These are phyloP conservation scores for Achlya hypogyna DNA, from an alignment of 352 stramenopile genomes.

Conservation along the genomic window DNA sequence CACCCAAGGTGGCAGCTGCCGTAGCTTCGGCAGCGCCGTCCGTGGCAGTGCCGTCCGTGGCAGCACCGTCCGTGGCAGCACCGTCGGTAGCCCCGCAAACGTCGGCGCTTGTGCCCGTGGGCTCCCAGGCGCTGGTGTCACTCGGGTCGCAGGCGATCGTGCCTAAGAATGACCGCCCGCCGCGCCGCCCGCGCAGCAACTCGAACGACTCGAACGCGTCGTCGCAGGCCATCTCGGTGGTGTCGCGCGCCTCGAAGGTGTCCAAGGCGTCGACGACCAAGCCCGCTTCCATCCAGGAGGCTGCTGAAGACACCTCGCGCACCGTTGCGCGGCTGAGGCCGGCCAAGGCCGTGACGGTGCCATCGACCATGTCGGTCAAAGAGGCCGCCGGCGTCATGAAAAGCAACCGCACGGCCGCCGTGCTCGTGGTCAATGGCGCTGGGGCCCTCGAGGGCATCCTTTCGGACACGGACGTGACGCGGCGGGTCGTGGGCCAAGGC, in stretches of 20 bases:
- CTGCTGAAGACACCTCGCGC: conserved; percentile 39
- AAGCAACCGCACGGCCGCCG: conserved; percentile 83
- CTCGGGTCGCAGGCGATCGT: not conserved
- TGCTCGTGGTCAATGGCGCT: conserved; percentile 83
- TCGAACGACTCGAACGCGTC: conserved; percentile 19
- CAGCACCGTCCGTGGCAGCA: not conserved
- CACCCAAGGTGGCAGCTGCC: not conserved
- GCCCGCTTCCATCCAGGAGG: conserved; percentile 6
- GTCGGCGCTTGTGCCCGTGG: not conserved
- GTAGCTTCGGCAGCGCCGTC: not conserved
- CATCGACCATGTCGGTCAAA: conserved; percentile 65
- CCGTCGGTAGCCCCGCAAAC: not conserved
- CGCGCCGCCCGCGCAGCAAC: conserved; percentile 5
- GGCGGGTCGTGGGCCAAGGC: conserved; percentile 67
- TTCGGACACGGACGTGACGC: conserved; percentile 86
- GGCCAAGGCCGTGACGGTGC: conserved; percentile 84
- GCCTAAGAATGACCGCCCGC: not conserved
- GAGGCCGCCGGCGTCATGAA: conserved; percentile 87
- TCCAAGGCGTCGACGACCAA: conserved; percentile 43
- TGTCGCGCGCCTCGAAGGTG: conserved; percentile 40
- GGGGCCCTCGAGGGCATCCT: conserved; percentile 91
- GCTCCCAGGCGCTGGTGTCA: not conserved
- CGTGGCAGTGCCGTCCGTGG: not conserved
- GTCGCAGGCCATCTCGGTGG: conserved; percentile 69
- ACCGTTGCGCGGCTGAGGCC: conserved; percentile 70